These are phyloP conservation scores for Paramecium sonneborni DNA, from an alignment of 73 alveolate species.

Conservation along the genomic window DNA sequence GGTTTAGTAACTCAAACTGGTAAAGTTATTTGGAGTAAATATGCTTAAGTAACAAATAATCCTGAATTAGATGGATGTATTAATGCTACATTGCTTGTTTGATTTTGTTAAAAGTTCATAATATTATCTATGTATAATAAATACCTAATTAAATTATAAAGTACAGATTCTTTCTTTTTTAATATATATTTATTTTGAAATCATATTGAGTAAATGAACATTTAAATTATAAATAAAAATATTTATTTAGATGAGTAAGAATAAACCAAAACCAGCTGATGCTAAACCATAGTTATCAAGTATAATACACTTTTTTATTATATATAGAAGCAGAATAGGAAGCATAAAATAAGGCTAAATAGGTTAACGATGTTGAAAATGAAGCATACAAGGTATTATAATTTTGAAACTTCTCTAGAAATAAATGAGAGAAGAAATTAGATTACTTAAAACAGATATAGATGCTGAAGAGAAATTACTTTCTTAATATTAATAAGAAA, in stretches of 20 bases:
- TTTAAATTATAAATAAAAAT: neutral
- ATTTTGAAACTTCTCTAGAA: conserved; percentile 51
- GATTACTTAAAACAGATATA: conserved; percentile 85
- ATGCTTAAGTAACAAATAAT: conserved; percentile 97
- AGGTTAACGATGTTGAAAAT: conserved; percentile 85
- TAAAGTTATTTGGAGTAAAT: conserved; percentile 98
- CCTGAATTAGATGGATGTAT: conserved; percentile 99
- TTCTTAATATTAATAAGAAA: conserved; percentile 92
- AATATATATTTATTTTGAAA: no score
- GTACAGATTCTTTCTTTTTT: no score
- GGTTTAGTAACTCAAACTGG: conserved; percentile 98
- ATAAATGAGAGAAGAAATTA: conserved; percentile 80
- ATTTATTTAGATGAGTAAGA: neutral
- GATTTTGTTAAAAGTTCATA: conserved; percentile 52
- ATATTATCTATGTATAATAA: neutral
- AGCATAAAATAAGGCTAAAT: conserved; percentile 81
- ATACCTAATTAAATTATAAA: neutral
- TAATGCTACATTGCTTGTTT: conserved; percentile 95
- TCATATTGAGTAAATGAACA: no score
- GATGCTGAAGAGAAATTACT: conserved; percentile 92
- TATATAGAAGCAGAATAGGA: conserved; percentile 78
- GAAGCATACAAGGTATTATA: conserved; percentile 76
- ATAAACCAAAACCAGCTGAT: neutral
- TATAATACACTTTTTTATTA: neutral
- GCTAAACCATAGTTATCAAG: conserved; percentile 22